A percentile compares a stretch with the other conserved stretches of the same genome.
phyloP scores from a whole-genome alignment of 192 early-diverging fungal species.

The Backusella psychrophila region DNA sequence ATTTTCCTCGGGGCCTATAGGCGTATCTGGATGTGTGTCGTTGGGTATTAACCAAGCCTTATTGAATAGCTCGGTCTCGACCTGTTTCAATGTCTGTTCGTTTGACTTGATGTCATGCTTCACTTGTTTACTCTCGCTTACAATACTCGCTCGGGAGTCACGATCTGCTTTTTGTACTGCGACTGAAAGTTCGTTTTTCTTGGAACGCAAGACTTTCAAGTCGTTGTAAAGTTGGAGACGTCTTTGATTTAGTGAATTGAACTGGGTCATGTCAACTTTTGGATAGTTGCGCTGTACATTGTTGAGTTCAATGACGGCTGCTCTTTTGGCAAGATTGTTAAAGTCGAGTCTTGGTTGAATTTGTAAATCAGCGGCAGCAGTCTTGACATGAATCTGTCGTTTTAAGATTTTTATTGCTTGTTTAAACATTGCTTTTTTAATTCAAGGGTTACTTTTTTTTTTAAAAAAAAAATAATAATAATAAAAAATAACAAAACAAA shows the following conservation, averaged over 20 bases:
- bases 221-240: slow-evolving; percentile 6
- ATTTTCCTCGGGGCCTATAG: slow-evolving; percentile 67
- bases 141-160: slow-evolving; percentile 30
- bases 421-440: background rate
- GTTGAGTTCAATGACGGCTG: slow-evolving; percentile 7
- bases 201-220: slow-evolving; percentile 8
- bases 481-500: background rate
- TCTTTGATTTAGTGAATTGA: slow-evolving; percentile 9
- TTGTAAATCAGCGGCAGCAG: background rate
- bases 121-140: slow-evolving; percentile 40
- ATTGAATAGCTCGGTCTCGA: slow-evolving; percentile 55
- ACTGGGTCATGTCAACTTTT: slow-evolving; percentile 4
- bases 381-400: background rate
- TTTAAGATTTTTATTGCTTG: background rate
- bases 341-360: slow-evolving; percentile 10
- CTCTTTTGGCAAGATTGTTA: background rate
- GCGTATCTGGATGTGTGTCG: slow-evolving; percentile 62
- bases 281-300: slow-evolving; percentile 15
- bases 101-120: slow-evolving; percentile 56
- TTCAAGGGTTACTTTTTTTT: background rate
- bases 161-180: background rate
- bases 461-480: too few species aligned
- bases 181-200: slow-evolving; percentile 22
- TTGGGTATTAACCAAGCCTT: slow-evolving; percentile 57
- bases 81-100: slow-evolving; percentile 42